Evolutionary conservation across 352 stramenopile species (phyloP), one percentile per base, ranked within the genome.

Genomic region (Phytophthora tubulina): DNA sequence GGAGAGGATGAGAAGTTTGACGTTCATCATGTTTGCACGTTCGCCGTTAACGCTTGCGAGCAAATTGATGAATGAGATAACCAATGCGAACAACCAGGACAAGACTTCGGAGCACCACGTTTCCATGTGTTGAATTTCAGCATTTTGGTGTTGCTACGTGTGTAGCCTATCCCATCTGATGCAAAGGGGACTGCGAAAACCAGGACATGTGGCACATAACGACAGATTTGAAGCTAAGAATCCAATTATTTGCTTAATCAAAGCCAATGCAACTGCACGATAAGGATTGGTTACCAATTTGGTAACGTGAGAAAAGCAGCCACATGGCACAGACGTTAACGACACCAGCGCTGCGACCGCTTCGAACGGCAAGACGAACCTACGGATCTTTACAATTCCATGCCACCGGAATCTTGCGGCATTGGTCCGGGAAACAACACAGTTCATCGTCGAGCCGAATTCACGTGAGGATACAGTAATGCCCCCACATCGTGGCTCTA

Each of bases 21-120:
- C 15, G 38, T 14, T 54, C 4, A 61, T 27, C 67, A 74, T 74
- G 17, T 41, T 45, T 54, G 58, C 3, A 21, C 17, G 32, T 59
- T 44, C 13, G n/a, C 39, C 17, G 5, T 21, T 31, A 30, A 21
- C 27, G 31, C 13, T 14, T 49, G 15, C 15, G 11, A 41, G 41
- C 6, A 61, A 67, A 72, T 61, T 52, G 48, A 57, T 44, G 56
- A 72, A 56, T 72, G 64, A 67, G 17, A 6, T 46, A 46, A 48
- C 3, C 14, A 15, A 32, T 17, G 14, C 17, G 35, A 46, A 58
- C 53, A 50, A 68, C 61, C 21, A 64, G 42, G 46, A 70, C n/a
- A 35, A 59, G 10, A 44, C 14, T 32, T 41, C 10, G 60, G 50
- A 67, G 41, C 17, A 57, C 51, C 48, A 45, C 32, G 32, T 63